These are phyloP conservation scores for Cordyceps militaris DNA, from an alignment of 2,329 filamentous ascomycete genomes.

Conservation along the genomic window DNA sequence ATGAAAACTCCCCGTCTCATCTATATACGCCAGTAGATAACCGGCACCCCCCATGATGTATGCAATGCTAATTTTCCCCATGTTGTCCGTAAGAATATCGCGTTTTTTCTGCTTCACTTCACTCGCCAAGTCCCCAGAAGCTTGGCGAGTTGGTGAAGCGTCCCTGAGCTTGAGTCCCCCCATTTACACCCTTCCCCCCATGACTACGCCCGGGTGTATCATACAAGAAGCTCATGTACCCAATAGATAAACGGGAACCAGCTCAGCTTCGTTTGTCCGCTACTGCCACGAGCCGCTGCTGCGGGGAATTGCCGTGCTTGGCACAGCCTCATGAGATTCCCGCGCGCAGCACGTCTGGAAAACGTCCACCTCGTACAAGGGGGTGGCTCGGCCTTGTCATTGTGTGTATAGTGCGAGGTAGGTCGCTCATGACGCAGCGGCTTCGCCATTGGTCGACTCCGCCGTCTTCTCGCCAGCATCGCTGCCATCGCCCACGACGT, in stretches of 20 bases:
- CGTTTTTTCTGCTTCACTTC: neutral
- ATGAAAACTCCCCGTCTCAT: slow-evolving; percentile 2
- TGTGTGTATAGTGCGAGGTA: neutral
- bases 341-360: neutral
- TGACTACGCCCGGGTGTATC: neutral
- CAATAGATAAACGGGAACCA: neutral
- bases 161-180: neutral
- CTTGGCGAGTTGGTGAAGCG: neutral
- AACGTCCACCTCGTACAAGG: neutral
- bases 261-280: neutral
- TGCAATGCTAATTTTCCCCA: slow-evolving; percentile 6
- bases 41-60: neutral
- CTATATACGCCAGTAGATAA: slow-evolving; percentile 6
- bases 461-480: neutral
- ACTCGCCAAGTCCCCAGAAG: no score
- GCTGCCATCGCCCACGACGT: slow-evolving; percentile 10
- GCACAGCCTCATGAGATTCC: neutral
- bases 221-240: neutral
- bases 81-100: neutral
- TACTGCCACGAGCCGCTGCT: neutral
- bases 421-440: slow-evolving; percentile 6
- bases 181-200: neutral
- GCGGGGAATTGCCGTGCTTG: neutral
- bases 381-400: slow-evolving; percentile 8
- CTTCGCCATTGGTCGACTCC: neutral